phyloP scores from a whole-genome alignment of 305 asterid species.

The Solanum chacoense region DNA sequence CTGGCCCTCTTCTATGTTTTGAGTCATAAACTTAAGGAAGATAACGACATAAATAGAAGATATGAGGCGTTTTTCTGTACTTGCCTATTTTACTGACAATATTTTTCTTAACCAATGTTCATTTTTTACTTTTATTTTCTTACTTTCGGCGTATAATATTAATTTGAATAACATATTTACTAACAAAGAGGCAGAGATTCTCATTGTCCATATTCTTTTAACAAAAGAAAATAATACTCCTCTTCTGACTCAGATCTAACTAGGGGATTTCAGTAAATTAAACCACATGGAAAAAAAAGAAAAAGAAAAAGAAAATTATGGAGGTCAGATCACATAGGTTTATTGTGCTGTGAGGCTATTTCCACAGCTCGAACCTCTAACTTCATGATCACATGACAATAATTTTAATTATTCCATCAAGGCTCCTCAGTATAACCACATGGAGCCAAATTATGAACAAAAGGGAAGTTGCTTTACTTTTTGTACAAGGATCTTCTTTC shows the following conservation, averaged over 20 bases:
- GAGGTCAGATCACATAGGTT: not conserved
- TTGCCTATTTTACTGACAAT: not conserved
- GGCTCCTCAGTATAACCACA: not conserved
- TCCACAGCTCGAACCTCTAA: rapidly evolving
- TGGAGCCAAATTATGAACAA: not conserved
- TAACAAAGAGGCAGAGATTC: not conserved
- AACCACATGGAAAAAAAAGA: not conserved
- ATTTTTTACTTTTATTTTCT: not conserved
- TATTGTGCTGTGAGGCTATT: not conserved
- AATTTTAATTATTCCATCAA: not conserved
- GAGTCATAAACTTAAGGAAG: not conserved
- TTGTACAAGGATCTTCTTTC: not conserved
- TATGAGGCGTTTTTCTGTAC: not conserved
- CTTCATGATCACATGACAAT: not conserved
- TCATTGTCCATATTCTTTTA: not conserved
- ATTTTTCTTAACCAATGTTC: not conserved
- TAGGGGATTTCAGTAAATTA: not conserved
- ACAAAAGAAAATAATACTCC: not conserved
- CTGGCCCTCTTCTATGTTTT: not conserved
- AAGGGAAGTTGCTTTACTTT: not conserved
- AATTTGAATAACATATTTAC: not conserved
- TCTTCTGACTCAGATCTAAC: not conserved
- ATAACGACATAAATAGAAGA: slow-evolving; percentile 3
- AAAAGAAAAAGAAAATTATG: no score
- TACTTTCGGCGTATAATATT: not conserved